Conservation (phyloP, 2,329 filamentous ascomycete species). For the Fusarium cyanostomum region DNA sequence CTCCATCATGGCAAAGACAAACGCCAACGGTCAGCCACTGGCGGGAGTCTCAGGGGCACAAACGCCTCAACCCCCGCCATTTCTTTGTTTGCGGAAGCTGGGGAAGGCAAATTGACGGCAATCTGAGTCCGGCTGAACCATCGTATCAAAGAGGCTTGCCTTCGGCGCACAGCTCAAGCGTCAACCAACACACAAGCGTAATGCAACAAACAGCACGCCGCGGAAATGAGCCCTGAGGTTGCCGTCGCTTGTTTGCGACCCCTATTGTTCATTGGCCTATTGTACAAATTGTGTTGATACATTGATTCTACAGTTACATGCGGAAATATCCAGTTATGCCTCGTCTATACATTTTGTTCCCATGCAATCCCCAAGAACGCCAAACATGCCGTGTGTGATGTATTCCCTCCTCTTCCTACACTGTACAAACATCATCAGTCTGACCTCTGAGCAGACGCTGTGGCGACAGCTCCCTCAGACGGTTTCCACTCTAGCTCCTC, state of each 20-base stretch:
- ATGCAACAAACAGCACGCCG: slow-evolving; percentile 10
- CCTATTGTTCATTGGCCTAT: not conserved
- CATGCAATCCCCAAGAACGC: slow-evolving; percentile 20
- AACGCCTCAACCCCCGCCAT: not conserved
- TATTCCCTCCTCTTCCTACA: not conserved
- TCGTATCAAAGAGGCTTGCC: too few relatives aligned
- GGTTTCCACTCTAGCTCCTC: slow-evolving; percentile 21
- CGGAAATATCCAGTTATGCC: not conserved
- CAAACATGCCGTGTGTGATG: slow-evolving; percentile 11
- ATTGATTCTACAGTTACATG: slow-evolving; percentile 30
- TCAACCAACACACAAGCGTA: not conserved
- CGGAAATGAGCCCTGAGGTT: not conserved
- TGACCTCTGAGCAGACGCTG: slow-evolving; percentile 2
- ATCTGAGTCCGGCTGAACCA: too few relatives aligned
- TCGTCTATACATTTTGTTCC: slow-evolving; percentile 7
- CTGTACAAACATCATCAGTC: slow-evolving; percentile 15
- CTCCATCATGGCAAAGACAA: not conserved
- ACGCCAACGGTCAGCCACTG: not conserved
- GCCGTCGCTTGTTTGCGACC: not conserved
- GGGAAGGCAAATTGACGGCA: too few relatives aligned
- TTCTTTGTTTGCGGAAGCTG: not conserved
- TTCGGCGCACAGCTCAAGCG: not conserved
- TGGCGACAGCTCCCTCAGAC: not conserved
- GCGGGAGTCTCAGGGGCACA: not conserved
- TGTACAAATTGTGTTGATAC: slow-evolving; percentile 29